Evolutionary conservation across 805 yeast species (phyloP), one percentile per base, ranked within the genome.

Genomic region (Starmera caribaea): DNA sequence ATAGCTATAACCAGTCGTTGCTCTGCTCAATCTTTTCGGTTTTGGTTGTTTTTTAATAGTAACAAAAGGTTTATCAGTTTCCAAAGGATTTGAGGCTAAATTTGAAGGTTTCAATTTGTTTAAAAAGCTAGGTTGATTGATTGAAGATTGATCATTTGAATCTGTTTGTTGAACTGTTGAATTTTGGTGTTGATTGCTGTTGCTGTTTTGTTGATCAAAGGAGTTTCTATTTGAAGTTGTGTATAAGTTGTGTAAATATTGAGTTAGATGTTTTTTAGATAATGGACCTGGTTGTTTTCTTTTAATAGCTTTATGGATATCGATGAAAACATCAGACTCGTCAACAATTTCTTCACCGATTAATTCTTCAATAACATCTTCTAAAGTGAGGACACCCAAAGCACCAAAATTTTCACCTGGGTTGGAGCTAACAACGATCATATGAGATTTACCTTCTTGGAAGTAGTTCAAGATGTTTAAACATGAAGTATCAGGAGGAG

Each of bases 291-390:
- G 90, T 43, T 73, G 74, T 32, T 69, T 68, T 55, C 90, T 68
- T 61, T 85, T 84, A 54, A 89, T 87, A 43, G 86, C 86, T 46
- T 84, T 83, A 59, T 86, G 86, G 46, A 89, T 83, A 61, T 90
- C 97, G 42, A 89, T 74, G 54, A 83, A 88, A 15, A 92, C 97
- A 57, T 90, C 98, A 17, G 88, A 78, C 63, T 90, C 98, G 57
- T 90, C 98, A 33, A 90, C 90, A 54, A 90, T 90, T 59, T 90
- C 98, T 62, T 90, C 97, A 38, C 98, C 98, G 59, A 90, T 90
- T 47, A 90, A 71, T 62, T 90, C 98, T 61, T 90, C 98, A 55
- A 90, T 92, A n/a, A 90, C 97, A 56, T 90, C 98, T 62, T 90
- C 98, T 44, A 90, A 68, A 1, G 98, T 90, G 34, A 90, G 67